These are phyloP conservation scores for Oidiodendron maius DNA, from an alignment of 495 filamentous ascomycete genomes.

Conservation along the genomic window DNA sequence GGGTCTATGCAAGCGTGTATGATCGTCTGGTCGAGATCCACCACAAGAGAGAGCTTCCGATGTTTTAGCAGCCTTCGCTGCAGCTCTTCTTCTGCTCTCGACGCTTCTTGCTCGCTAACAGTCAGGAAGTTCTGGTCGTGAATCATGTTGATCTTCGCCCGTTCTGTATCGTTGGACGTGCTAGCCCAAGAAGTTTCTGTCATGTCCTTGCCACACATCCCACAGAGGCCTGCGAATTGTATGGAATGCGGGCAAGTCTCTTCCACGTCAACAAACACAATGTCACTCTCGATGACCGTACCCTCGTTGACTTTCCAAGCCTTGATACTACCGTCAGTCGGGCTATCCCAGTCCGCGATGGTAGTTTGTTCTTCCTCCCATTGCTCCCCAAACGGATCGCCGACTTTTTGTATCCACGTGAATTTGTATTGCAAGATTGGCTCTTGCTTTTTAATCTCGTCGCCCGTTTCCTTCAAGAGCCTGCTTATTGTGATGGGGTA, in stretches of 20 bases:
- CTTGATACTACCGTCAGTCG: conserved; percentile 69
- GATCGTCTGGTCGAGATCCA: conserved; percentile 97
- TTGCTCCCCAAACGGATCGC: conserved; percentile 65
- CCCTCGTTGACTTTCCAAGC: conserved; percentile 72
- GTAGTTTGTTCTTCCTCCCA: conserved; percentile 65
- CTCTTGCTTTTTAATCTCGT: conserved; percentile 67
- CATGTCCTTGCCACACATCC: conserved; percentile 95
- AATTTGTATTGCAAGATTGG: conserved; percentile 81
- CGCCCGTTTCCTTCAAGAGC: conserved; percentile 69
- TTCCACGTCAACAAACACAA: conserved; percentile 68
- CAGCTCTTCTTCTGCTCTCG: conserved; percentile 74
- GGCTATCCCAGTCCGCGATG: conserved; percentile 72
- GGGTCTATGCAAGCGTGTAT: conserved; percentile 98
- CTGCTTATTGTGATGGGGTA: conserved; percentile 94
- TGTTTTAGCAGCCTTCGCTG: conserved; percentile 74
- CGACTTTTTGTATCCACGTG: conserved; percentile 62
- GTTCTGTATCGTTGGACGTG: conserved; percentile 55
- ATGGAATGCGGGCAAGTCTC: conserved; percentile 88
- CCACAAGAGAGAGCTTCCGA: conserved; percentile 84
- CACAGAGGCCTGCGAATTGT: conserved; percentile 87
- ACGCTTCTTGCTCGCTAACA: conserved; percentile 69
- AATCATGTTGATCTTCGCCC: conserved; percentile 87
- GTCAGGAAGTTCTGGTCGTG: conserved; percentile 82
- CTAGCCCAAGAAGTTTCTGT: conserved; percentile 54
- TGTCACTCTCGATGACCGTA: conserved; percentile 53